These are phyloP conservation scores for Russula foetens DNA, from an alignment of 768 basidiomycete genomes.

Conservation along the genomic window DNA sequence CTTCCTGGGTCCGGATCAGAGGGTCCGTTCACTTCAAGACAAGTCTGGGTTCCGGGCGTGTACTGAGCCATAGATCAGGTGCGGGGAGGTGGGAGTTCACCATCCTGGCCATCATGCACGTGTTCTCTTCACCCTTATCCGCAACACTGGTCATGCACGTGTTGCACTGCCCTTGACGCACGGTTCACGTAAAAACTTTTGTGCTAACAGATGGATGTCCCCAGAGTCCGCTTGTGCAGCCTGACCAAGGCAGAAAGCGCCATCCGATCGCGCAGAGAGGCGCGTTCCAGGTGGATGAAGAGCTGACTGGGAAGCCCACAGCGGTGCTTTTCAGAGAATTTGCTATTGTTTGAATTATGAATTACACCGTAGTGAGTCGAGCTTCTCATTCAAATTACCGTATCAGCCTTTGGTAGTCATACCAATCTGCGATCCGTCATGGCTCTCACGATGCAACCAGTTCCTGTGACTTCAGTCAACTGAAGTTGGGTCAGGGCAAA, in stretches of 20 bases:
- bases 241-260: background rate
- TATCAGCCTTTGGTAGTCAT: constrained; percentile 26
- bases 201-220: background rate
- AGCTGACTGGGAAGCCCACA: background rate
- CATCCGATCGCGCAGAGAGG: background rate
- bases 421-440: constrained; percentile 62
- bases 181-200: background rate
- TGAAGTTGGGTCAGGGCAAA: constrained; percentile 26
- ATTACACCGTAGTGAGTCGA: background rate
- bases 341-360: background rate
- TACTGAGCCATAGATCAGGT: constrained; percentile 4
- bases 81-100: background rate
- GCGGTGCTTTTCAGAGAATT: background rate
- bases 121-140: constrained; percentile 5
- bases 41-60: constrained; percentile 14
- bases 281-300: background rate
- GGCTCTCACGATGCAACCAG: constrained; percentile 88
- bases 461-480: constrained; percentile 91
- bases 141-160: background rate
- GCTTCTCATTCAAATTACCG: constrained; percentile 10
- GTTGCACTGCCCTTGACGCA: constrained; percentile 10
- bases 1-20: background rate
- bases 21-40: too few relatives aligned
- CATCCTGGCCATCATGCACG: background rate
- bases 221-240: background rate